phyloP scores from a whole-genome alignment of 2,329 filamentous ascomycete genomes.

The Myriosclerotinia scirpicola region DNA sequence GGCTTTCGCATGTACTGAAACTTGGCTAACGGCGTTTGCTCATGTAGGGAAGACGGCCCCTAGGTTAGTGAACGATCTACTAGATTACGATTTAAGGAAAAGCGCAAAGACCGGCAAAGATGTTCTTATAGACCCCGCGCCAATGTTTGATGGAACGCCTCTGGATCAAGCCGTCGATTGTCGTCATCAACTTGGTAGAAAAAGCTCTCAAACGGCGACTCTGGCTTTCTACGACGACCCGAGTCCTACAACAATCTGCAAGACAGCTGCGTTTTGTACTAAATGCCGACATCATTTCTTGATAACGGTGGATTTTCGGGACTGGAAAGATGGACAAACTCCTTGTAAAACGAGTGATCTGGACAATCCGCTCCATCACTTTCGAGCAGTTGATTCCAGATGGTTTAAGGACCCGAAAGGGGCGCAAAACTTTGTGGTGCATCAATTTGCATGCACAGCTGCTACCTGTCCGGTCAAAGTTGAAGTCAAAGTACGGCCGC shows the following conservation, averaged over 20 bases:
- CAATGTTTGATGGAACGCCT: constrained; percentile 45
- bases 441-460: constrained; percentile 59
- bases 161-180: constrained; percentile 47
- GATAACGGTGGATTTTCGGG: constrained; percentile 53
- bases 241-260: constrained; percentile 48
- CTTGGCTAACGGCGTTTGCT: constrained; percentile 9
- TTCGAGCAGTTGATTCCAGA: constrained; percentile 45
- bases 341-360: constrained; percentile 42
- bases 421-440: constrained; percentile 44
- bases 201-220: constrained; percentile 54
- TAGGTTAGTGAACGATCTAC: constrained; percentile 48
- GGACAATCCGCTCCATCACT: constrained; percentile 61
- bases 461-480: constrained; percentile 54
- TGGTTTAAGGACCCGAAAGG: constrained; percentile 41
- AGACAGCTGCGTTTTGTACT: constrained; percentile 60
- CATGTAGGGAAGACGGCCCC: constrained; percentile 52
- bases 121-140: constrained; percentile 58
- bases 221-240: constrained; percentile 44
- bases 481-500: constrained; percentile 52
- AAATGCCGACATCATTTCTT: constrained; percentile 63
- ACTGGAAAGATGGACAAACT: constrained; percentile 40
- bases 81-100: constrained; percentile 46
- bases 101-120: constrained; percentile 42
- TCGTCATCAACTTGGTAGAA: constrained; percentile 58
- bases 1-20: neutral